Evolutionary conservation across 75 land plant species (phyloP), one percentile per base, ranked within the genome.

Genomic region (Picea glauca): DNA sequence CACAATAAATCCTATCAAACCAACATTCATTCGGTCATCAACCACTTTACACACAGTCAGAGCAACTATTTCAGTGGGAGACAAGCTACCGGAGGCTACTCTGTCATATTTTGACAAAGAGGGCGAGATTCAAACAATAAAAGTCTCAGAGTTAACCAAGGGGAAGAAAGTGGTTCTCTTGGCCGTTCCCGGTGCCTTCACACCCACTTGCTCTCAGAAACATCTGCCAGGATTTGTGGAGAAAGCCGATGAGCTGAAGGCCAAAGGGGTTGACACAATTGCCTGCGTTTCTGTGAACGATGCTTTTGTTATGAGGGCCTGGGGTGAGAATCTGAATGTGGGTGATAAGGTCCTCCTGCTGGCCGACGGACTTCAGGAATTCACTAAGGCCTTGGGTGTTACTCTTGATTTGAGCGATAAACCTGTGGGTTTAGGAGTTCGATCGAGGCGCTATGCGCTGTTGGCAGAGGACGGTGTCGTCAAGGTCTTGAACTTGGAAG

Each of bases 111-210:
- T 94, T 78, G 98, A 92, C 87, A 60, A 60, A n/a, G 80, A 83
- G 63, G 95, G 84, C 72, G 85, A 92, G 76, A 78, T 93, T 72
- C 91, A 91, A 79, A 85, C 93, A 83, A 70, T 85, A 73, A 85
- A 88, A 46, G 78, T 93, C 72, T 84, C 91, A 74, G 85, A 83
- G 66, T 91, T 94, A 62, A 93, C 98, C 83, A 60, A 75, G 74
- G 82, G 82, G 76, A 94, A 94, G 86, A 92, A 89, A 72, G 93
- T 85, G 78, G 82, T 94, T 58, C 79, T 94, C 78, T 88, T 94
- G 82, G 98, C 95, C 61, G 95, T 94, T 58, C 98, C 98, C 58
- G 98, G 95, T 46, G 98, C 98, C 62, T 94, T 94, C 87, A 94
- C 98, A 50, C 98, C 98, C 74, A 94, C 95, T 58, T 94, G 98